Evolutionary conservation across 2,329 filamentous ascomycete species (phyloP).

Genomic region (Didymella exigua): DNA sequence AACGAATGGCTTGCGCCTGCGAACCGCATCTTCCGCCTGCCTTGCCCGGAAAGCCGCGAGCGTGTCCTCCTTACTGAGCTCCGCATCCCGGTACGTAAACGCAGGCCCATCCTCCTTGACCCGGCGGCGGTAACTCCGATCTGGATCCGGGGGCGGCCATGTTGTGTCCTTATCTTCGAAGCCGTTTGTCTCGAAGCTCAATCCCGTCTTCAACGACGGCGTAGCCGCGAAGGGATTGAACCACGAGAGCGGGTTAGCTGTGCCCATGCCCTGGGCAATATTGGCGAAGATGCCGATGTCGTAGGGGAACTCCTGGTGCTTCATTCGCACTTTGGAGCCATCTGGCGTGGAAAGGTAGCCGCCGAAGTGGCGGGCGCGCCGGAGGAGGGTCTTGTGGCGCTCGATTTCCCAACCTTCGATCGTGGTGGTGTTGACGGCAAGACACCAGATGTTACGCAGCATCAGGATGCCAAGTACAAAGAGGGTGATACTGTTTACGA

Average conservation of each 20-base stretch:
- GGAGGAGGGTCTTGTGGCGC: conserved; percentile 53
- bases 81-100: conserved; percentile 48
- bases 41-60: conserved; percentile 60
- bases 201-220: conserved; percentile 58
- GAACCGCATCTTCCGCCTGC: conserved; percentile 58
- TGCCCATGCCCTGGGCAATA: conserved; percentile 77
- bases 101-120: conserved; percentile 30
- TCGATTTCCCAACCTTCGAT: conserved; percentile 77
- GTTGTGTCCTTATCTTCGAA: conserved; percentile 62
- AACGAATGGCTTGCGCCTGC: conserved; percentile 51
- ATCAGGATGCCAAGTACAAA: conserved; percentile 70
- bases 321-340: conserved; percentile 60
- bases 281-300: conserved; percentile 78
- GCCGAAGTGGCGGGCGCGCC: conserved; percentile 56
- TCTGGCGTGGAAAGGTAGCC: conserved; percentile 63
- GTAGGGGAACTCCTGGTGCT: conserved; percentile 78
- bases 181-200: conserved; percentile 73
- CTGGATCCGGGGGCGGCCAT: conserved; percentile 60
- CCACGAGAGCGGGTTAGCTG: conserved; percentile 69
- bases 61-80: conserved; percentile 50
- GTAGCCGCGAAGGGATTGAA: conserved; percentile 68
- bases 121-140: conserved; percentile 43
- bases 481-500: conserved; percentile 64
- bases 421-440: conserved; percentile 74
- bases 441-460: conserved; percentile 61